Evolutionary conservation across 2,329 filamentous ascomycete species (phyloP), one percentile per base, ranked within the genome.

Genomic region (Tolypocladium pustulatum): DNA sequence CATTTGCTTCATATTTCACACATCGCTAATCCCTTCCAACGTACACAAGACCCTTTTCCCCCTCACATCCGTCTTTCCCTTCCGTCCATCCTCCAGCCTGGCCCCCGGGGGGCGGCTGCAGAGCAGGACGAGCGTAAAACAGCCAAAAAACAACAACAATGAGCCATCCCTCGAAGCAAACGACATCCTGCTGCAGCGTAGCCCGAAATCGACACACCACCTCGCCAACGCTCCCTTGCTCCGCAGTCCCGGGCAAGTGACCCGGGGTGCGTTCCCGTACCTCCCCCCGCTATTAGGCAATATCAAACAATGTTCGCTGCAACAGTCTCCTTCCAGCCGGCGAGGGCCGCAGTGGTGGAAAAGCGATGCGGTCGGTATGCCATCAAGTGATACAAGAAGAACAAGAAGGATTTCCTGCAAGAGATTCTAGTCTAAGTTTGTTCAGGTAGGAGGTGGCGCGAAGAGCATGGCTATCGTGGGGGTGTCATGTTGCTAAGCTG

Each of bases 361-460:
- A 49, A 37, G 37, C 32, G 49, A 36, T 38, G 38, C 5, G 30
- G 17, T 30, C 27, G 53, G 54, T 30, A 57, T 49, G 51, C 52
- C 51, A 22, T 60, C 63, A 64, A 66, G 61, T 63, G 63, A 67
- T 68, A 68, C 66, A 68, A 68, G 59, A 65, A 66, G 59, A 59
- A 68, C 66, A 68, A 68, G 59, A 65, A 66, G 59, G 58, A 51
- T 64, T 69, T 67, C 65, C 64, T 65, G 65, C 57, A 64, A 66
- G 62, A 61, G 56, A 61, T 58, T 62, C 59, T 58, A 61, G 51
- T 64, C 55, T 57, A 60, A 56, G 6, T 34, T 51, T 27, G 46
- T 58, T 25, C 17, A 51, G 41, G 30, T 52, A 36, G 22, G 34
- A 51, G 49, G 36, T 36, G 25, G 38, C 30, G 38, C 17, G 22